Conservation (phyloP, 1,284 basidiomycete genomes). For the Spongispora temasekensis region DNA sequence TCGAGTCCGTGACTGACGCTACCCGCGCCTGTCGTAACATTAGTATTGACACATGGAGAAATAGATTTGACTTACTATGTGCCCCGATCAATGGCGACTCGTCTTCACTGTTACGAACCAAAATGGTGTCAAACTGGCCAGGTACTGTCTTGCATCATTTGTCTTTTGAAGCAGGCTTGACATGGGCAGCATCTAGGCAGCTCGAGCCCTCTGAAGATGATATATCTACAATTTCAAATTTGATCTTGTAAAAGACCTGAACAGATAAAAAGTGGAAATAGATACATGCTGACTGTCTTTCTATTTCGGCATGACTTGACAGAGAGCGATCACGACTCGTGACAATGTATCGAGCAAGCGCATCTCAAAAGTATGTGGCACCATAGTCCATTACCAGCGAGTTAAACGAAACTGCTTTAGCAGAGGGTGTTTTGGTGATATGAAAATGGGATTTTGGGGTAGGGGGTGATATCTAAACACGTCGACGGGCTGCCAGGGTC, state of each 20-base stretch:
- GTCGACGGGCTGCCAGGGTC: too few relatives aligned
- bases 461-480: too few relatives aligned
- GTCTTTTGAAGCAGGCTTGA: background rate
- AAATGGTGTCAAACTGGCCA: background rate
- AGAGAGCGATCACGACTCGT: background rate
- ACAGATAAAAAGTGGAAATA: background rate
- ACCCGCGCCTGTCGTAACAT: too few relatives aligned
- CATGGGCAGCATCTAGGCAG: background rate
- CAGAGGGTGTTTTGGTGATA: background rate
- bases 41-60: too few relatives aligned
- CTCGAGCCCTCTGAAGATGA: background rate
- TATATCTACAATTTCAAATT: background rate
- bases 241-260: background rate
- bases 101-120: background rate
- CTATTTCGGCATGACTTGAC: background rate
- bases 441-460: too few relatives aligned
- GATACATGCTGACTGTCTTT: background rate
- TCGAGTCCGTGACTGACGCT: too few relatives aligned
- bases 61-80: background rate
- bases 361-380: background rate
- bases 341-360: background rate
- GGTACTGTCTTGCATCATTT: background rate
- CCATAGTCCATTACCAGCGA: background rate
- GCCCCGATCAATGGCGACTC: background rate
- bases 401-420: background rate